phyloP scores from a whole-genome alignment of 1,284 basidiomycete species.

The Ustilago cynodontis region DNA sequence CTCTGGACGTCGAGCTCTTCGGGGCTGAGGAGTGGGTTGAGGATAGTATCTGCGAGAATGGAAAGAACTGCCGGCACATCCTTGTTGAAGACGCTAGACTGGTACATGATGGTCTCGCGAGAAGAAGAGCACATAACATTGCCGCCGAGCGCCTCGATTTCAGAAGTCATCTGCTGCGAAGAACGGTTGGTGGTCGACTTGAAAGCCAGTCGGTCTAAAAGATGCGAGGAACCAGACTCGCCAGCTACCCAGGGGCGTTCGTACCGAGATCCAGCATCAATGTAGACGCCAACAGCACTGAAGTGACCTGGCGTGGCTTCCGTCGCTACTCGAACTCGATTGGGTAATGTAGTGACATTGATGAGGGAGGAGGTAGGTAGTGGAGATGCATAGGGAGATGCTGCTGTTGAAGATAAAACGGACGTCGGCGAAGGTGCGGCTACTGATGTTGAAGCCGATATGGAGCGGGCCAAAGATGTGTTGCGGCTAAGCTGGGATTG shows the following conservation, averaged over 20 bases:
- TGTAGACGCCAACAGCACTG: conserved; percentile 90
- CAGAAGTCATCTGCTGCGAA: conserved; percentile 81
- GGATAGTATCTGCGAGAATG: conserved; percentile 90
- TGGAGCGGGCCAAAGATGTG: conserved; percentile 31
- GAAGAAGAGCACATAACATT: conserved; percentile 93
- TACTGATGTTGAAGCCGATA: conserved; percentile 22
- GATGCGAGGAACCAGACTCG: conserved; percentile 84
- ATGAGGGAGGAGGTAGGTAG: conserved; percentile 48
- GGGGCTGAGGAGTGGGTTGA: conserved; percentile 80
- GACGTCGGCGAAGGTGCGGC: conserved; percentile 17
- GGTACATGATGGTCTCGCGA: conserved; percentile 96
- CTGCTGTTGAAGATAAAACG: conserved; percentile 15
- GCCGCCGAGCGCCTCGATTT: conserved; percentile 88
- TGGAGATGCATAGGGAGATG: conserved; percentile 39
- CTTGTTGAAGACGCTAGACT: conserved; percentile 91
- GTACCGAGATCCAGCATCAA: conserved; percentile 94
- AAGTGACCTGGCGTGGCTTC: conserved; percentile 93
- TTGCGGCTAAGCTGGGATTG: conserved; percentile 25
- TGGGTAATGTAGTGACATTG: conserved; percentile 84
- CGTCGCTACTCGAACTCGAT: conserved; percentile 91
- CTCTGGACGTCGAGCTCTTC: conserved; percentile 87
- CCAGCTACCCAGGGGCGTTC: conserved; percentile 77
- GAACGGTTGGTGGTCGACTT: conserved; percentile 76
- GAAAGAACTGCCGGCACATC: conserved; percentile 85
- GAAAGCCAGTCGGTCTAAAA: conserved; percentile 94